These are phyloP conservation scores for Tricholoma furcatifolium DNA, from an alignment of 768 basidiomycete species.

Conservation along the genomic window DNA sequence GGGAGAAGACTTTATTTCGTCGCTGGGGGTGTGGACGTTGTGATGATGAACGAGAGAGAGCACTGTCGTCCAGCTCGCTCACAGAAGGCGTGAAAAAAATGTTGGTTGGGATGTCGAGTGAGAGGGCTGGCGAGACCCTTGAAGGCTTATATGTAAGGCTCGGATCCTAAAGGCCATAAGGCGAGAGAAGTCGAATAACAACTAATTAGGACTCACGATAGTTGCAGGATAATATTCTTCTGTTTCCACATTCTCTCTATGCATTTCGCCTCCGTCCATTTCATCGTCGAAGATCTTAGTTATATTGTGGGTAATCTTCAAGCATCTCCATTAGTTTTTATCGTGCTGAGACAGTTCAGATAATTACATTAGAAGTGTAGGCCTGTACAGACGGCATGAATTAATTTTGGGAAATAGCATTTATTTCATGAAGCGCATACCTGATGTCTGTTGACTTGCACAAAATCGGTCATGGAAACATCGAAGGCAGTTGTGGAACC, in stretches of 20 bases:
- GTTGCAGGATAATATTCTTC: background rate
- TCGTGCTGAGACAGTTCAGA: too few species aligned
- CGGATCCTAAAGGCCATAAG: background rate
- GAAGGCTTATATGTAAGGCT: slow-evolving; percentile 1
- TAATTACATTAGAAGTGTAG: too few species aligned
- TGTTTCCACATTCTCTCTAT: too few species aligned
- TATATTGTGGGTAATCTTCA: background rate
- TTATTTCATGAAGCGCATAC: too few species aligned
- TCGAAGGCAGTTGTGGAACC: too few species aligned
- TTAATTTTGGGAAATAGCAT: too few species aligned
- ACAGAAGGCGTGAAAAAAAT: slow-evolving; percentile 7
- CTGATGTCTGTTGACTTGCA: too few species aligned
- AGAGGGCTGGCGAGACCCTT: slow-evolving; percentile 11
- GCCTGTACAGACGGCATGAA: too few species aligned
- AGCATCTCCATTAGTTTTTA: too few species aligned
- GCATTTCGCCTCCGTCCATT: background rate
- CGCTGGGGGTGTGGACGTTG: background rate
- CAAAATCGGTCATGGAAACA: too few species aligned
- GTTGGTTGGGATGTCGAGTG: background rate
- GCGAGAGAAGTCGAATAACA: background rate
- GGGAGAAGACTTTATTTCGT: slow-evolving; percentile 17
- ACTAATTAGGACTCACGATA: background rate
- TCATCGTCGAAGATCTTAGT: slow-evolving; percentile 7
- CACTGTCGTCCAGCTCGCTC: slow-evolving; percentile 9
- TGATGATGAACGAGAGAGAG: slow-evolving; percentile 1